Evolutionary conservation across 257 asterid species (phyloP), one percentile per base, ranked within the genome.

Genomic region (Thymus quinquecostatus): DNA sequence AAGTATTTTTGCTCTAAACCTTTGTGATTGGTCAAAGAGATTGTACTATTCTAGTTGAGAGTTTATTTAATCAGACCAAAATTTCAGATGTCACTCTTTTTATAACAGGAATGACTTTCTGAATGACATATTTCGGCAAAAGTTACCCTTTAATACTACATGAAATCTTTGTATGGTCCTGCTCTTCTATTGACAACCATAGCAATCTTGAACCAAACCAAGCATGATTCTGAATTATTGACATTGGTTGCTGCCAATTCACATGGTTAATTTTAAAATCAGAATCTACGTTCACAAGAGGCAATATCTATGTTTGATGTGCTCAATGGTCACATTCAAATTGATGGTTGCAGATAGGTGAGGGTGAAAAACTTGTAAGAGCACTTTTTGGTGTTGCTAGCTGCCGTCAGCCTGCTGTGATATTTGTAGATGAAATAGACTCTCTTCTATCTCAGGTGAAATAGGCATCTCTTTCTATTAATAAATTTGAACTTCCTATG

Each of bases 331-430:
- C 64, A 56, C 41, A 49, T 73, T 73, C 66, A 43, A 67, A 44
- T 71, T 66, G 70, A 73, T 76, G 62, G 21, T 69, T 87, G 84
- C 83, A 95, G 99, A 92, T 95, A 71, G 99, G 99, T 7, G 99
- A 92, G 87, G 99, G 99, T 33, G 98, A 95, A 75, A 95, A 95
- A 90, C 90, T 95, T 76, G 99, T 95, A 72, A 87, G 99, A 82
- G 98, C 99, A 33, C 96, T 95, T 78, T 95, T 95, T 86, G 99
- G 96, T 41, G 99, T 95, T 76, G 99, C 99, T 53, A 81, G 98
- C 83, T 89, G 97, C 64, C 99, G 98, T 68, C 97, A 95, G 80
- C 98, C 99, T 54, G 99, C 99, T 47, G 99, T 92, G 61, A 92
- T 95, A 76, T 95, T 95, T 57, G 99, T 95, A 30, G 99, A 95